phyloP scores from a whole-genome alignment of 2,329 filamentous ascomycete species.

The Ilyonectria robusta region DNA sequence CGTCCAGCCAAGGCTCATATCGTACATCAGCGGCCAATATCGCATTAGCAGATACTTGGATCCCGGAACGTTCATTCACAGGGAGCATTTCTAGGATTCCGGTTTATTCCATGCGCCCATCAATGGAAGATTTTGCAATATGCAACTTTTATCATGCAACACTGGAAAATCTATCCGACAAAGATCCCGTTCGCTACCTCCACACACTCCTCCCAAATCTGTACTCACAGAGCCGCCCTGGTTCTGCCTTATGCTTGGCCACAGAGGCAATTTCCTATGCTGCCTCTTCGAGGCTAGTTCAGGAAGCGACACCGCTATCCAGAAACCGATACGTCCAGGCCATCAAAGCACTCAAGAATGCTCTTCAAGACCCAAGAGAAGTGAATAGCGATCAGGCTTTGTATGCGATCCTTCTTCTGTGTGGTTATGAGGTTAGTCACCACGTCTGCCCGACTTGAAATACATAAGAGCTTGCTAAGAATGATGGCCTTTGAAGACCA shows the following conservation, averaged over 20 bases:
- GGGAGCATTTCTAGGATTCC: not conserved
- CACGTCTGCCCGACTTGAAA: not conserved
- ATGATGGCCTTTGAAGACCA: conserved; percentile 18
- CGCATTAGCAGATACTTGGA: not conserved
- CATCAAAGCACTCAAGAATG: conserved; percentile 9
- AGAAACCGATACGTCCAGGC: conserved; percentile 24
- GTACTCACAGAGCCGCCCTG: conserved; percentile 12
- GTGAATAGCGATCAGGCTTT: conserved; percentile 14
- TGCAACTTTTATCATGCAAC: conserved; percentile 29
- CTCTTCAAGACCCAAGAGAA: conserved; percentile 23
- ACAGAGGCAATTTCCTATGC: conserved; percentile 29
- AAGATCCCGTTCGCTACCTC: conserved; percentile 24
- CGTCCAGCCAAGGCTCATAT: not conserved
- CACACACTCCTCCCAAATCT: conserved; percentile 22
- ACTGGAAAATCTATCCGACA: conserved; percentile 15
- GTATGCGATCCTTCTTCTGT: conserved; percentile 29
- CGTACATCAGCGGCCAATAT: not conserved
- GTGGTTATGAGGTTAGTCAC: conserved; percentile 31
- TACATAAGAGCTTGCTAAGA: not conserved
- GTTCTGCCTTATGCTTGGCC: conserved; percentile 26
- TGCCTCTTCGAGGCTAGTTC: conserved; percentile 16
- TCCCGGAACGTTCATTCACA: not conserved
- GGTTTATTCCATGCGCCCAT: conserved; percentile 4
- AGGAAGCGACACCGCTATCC: conserved; percentile 1
- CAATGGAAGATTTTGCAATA: conserved; percentile 18